These are phyloP conservation scores for Ascochyta fabae DNA, from an alignment of 2,329 filamentous ascomycete species.

Conservation along the genomic window DNA sequence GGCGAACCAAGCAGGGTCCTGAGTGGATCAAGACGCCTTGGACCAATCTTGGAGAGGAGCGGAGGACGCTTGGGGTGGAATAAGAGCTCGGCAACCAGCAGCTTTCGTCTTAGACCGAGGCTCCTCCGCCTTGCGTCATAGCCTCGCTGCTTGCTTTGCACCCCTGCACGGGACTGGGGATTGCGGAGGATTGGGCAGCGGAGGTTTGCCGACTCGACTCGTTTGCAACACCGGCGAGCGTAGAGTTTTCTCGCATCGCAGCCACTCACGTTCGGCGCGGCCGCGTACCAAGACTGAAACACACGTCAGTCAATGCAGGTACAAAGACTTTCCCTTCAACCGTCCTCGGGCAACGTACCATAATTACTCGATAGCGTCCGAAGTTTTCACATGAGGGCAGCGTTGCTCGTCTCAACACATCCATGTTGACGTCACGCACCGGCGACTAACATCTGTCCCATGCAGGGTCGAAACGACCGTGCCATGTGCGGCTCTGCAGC, in stretches of 20 bases:
- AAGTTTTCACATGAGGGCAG: conserved; percentile 25
- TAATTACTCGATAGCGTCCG: conserved; percentile 19
- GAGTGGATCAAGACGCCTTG: conserved; percentile 30
- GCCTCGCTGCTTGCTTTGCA: conserved; percentile 2
- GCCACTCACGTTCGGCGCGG: background rate
- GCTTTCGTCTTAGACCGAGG: conserved; percentile 28
- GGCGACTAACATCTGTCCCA: conserved; percentile 18
- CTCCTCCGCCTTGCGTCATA: conserved; percentile 32
- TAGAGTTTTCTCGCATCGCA: background rate
- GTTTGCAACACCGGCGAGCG: conserved; percentile 4
- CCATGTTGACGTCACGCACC: conserved; percentile 29
- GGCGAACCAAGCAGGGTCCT: conserved; percentile 33
- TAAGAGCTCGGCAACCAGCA: conserved; percentile 32
- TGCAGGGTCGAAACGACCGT: conserved; percentile 35
- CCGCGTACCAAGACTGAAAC: conserved; percentile 2
- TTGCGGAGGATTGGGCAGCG: conserved; percentile 15
- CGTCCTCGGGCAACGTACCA: conserved; percentile 21
- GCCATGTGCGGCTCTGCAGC: conserved; percentile 38
- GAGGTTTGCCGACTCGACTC: conserved; percentile 8
- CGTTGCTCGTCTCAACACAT: conserved; percentile 30
- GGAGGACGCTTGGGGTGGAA: conserved; percentile 33
- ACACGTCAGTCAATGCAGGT: conserved; percentile 12
- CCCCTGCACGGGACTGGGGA: conserved; percentile 9
- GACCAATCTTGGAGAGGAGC: conserved; percentile 32
- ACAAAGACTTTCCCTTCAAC: background rate